Evolutionary conservation across 495 filamentous ascomycete genomes (phyloP), one percentile per base, ranked within the genome.

Genomic region (Platismatia glauca): DNA sequence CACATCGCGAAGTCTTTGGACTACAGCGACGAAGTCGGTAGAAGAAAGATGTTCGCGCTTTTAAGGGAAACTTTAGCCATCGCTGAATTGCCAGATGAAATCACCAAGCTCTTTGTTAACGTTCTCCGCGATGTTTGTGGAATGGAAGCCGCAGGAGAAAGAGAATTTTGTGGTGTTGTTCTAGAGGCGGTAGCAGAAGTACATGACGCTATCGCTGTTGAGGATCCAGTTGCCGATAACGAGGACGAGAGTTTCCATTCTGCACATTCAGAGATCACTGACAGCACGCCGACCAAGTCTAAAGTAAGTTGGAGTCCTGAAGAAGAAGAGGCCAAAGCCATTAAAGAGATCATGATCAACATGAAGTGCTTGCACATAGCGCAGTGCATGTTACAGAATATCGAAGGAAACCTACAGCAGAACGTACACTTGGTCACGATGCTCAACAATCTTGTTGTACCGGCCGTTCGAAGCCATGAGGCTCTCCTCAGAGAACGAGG

Each of bases 341-440:
- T 97, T 61, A 82, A 81, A 60, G 91, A 96, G 72, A 91, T 97
- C 71, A 84, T 95, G 78, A 87, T 97, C 69, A 97, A 97, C 77
- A 90, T 96, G 84, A 97, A 97, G 73, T 97, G 94, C 75, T 81
- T 99, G 41, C 90, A 97, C 70, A 96, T 99, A 67, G 91, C 95
- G 29, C 91, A 95, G 68, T 97, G 90, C 78, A 96, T 96, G 91
- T 80, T 99, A 48, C 84, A 95, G 71, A 94, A 96, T 68, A 89
- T 97, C 3, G 77, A 88, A 59, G 89, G 90, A 27, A 84, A 87
- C 61, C 78, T 97, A 35, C 91, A 96, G 72, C 78, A 89, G 53
- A 96, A 96, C 72, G 84, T 85, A 63, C 84, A 95, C 68, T 76
- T 99, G 18, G 89, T 95, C 3, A 89, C 89, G 35, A 96, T 97